These are phyloP conservation scores for Catharanthus roseus DNA, from an alignment of 257 asterid genomes.

Conservation along the genomic window DNA sequence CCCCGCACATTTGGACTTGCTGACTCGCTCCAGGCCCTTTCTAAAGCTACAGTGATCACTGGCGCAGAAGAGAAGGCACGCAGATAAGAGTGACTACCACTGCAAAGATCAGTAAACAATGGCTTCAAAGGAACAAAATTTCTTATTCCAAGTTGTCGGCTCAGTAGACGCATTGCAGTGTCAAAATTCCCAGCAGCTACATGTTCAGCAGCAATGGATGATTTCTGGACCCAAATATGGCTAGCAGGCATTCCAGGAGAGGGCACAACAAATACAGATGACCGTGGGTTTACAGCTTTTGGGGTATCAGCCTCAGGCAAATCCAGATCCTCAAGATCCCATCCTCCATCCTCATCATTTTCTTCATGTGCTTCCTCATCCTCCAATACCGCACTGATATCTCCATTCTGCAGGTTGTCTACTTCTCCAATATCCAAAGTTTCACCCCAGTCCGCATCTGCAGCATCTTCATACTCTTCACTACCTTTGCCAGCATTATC, in stretches of 20 bases:
- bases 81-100: slow-evolving; percentile 74
- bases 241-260: slow-evolving; percentile 84
- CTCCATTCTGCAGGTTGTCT: slow-evolving; percentile 51
- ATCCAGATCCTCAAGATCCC: slow-evolving; percentile 96
- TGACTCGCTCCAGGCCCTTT: slow-evolving; percentile 77
- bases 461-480: slow-evolving; percentile 52
- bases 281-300: slow-evolving; percentile 44
- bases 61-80: slow-evolving; percentile 74
- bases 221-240: slow-evolving; percentile 90
- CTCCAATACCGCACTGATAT: slow-evolving; percentile 33
- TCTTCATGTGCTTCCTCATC: slow-evolving; percentile 54
- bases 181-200: slow-evolving; percentile 94
- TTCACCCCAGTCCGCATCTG: slow-evolving; percentile 50
- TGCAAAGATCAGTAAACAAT: slow-evolving; percentile 56
- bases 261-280: slow-evolving; percentile 63
- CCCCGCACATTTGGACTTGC: slow-evolving; percentile 67
- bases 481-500: slow-evolving; percentile 37
- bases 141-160: slow-evolving; percentile 71
- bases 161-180: slow-evolving; percentile 84
- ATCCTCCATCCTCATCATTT: slow-evolving; percentile 79
- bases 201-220: slow-evolving; percentile 91
- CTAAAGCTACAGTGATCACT: slow-evolving; percentile 60
- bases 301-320: slow-evolving; percentile 78
- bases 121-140: slow-evolving; percentile 68
- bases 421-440: slow-evolving; percentile 61